Evolutionary conservation across 176 grass and related monocot genomes (phyloP), one percentile per base, ranked within the genome.

Genomic region (Thinopyrum elongatum): DNA sequence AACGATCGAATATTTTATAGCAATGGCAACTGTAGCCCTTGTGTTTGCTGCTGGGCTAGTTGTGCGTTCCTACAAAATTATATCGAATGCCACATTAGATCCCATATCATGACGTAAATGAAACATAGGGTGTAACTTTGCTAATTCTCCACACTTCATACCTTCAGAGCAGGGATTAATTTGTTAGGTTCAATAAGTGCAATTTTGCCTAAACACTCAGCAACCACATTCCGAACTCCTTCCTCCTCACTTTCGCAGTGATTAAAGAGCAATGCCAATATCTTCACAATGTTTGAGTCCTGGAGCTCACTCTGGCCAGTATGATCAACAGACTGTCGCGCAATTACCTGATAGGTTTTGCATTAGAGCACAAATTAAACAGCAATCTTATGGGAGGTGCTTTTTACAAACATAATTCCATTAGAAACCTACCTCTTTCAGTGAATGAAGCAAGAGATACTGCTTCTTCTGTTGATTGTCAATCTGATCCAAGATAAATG

Each of bases 401-500:
- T 25, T 63, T 63, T 63, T 63, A 26, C 60, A 33, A 67, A 67
- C 29, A 67, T 67, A 67, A 67, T 34, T 67, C 16, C 28, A 33
- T 17, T 15, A 67, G 65, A 19, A 8, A 67, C 15, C 3, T 33
- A 67, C 65, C 65, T 67, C 65, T 67, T 67, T 67, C 65, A 67
- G 65, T 67, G 65, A 67, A 67, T 33, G 28, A 67, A 67, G 65
- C 28, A 67, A 67, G 30, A 67, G 65, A 67, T 67, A 67, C 16
- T 34, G 65, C 65, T 67, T 67, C 28, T 67, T 67, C 29, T 67
- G 65, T 67, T 67, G 65, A 67, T 67, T 67, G 29, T 34, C 65
- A 67, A 67, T 67, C 65, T 67, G 65, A 34, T 67, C 65, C 28
- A 67, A 67, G 15, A 67, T 67, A 67, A 67, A 67, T 67, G 65